These are phyloP conservation scores for Lactarius hatsudake DNA, from an alignment of 768 basidiomycete species.

Conservation along the genomic window DNA sequence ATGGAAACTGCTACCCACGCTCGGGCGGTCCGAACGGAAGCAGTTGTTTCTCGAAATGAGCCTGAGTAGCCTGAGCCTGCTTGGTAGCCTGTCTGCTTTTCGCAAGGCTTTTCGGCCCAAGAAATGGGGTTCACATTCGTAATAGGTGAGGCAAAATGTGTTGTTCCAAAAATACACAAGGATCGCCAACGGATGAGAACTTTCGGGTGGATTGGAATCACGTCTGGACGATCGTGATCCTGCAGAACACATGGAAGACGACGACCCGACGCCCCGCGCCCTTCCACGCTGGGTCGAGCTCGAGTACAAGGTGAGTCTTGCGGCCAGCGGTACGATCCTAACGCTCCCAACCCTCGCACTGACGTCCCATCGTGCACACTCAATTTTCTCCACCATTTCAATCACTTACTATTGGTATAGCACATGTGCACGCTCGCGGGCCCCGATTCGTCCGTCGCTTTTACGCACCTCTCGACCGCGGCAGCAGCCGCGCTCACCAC, in stretches of 20 bases:
- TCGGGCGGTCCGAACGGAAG: no score
- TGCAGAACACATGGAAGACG: slow-evolving; percentile 93
- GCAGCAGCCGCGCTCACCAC: slow-evolving; percentile 55
- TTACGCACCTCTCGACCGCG: slow-evolving; percentile 80
- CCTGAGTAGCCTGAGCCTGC: no score
- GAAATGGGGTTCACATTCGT: slow-evolving; percentile 33
- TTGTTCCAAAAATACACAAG: neutral
- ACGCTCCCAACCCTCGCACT: neutral
- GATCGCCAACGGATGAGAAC: neutral
- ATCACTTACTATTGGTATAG: slow-evolving; percentile 35
- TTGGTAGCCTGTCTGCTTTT: no score
- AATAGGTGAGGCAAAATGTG: slow-evolving; percentile 28
- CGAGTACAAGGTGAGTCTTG: slow-evolving; percentile 69
- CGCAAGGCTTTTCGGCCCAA: no score
- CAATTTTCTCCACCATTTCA: no score
- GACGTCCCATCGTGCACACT: neutral
- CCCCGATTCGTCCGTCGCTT: slow-evolving; percentile 59
- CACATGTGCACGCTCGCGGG: slow-evolving; percentile 86
- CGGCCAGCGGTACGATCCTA: neutral
- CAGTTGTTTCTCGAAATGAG: no score
- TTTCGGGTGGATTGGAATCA: no score
- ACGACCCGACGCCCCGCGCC: slow-evolving; percentile 67
- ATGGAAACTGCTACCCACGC: no score
- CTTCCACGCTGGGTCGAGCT: slow-evolving; percentile 90
- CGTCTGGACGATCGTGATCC: neutral